Evolutionary conservation across 75 land plant species (phyloP), one percentile per base, ranked within the genome.

Genomic region (Azolla pinnata): DNA sequence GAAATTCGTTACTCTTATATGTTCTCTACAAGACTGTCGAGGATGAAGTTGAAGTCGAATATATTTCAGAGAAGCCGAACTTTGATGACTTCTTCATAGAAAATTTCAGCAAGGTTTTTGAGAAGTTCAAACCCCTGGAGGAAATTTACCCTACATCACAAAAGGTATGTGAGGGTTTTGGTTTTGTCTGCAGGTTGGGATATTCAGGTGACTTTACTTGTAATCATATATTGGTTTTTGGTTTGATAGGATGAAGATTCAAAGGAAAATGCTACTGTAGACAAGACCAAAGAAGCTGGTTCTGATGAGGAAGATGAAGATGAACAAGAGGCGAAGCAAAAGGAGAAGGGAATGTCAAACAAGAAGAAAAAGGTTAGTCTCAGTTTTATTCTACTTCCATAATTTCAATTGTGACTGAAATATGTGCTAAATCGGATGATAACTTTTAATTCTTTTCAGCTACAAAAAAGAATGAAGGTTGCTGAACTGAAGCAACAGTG

Each of bases 401-500:
- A 50, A 50, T 7, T 50, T 50, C 53, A 7, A 4, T 50, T 50
- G 53, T 50, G 19, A 4, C 40, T 35, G 40, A 12, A 24, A 33
- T 35, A n/a, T n/a, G n/a, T n/a, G n/a, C n/a, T n/a, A n/a, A n/a
- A n/a, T n/a, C n/a, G n/a, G n/a, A n/a, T 40, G 31, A 20, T 27
- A 34, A 20, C 44, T 44, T 35, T 58, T 58, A 0, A 23, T 45
- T 51, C 40, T 12, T 33, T 35, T 12, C 72, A 93, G 99, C 73
- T 89, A 29, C 81, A 83, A 72, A 73, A 91, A 24, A 64, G 99
- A 47, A 95, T 95, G 99, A 89, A 88, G 60, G 85, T 95, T 76
- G 99, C 96, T 31, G 96, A 95, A 56, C 73, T 95, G 49, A 95
- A 95, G 65, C 85, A 89, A 33, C 79, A 86, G 16, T 89, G 88